Evolutionary conservation across 345 rosid genomes (phyloP), one percentile per base, ranked within the genome.

Genomic region (Jatropha curcas): DNA sequence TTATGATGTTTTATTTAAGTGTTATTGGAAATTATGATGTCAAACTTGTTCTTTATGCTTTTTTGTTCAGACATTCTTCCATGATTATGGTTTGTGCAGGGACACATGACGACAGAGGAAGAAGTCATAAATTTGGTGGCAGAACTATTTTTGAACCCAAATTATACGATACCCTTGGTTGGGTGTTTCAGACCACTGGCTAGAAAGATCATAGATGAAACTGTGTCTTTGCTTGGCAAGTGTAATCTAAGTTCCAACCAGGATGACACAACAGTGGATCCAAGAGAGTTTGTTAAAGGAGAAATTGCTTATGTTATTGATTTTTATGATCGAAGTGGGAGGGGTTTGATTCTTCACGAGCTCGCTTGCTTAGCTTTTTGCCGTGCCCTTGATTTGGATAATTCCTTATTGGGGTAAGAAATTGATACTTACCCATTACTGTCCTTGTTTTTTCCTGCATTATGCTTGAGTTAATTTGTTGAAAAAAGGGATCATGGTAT

Each of bases 291-390:
- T 34, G 77, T 70, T 67, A 83, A 86, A 56, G 81, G 61, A 10
- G 80, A 78, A 75, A 82, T 28, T 46, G 57, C 84, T 76, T 80
- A 80, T 81, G 74, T 92, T 61, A 59, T 92, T 33, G 89, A 89
- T 74, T 80, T 75, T 57, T 89, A 83, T 59, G 80, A 78, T 76
- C 84, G 65, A 70, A 80, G 80, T 74, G 91, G 90, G 66, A 85
- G 73, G 84, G 89, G 87, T 56, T 71, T 94, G 83, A 77, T 81
- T 76, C 93, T 94, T 75, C 97, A 94, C 4, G 97, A 92, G 87
- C 83, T 90, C 67, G 88, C 91, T 82, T 94, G 97, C 83, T 77
- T 94, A 74, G 97, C 95, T 24, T 87, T 94, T 59, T 81, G 91
- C 74, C 95, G 92, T 12, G 87, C 92, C 62, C 86, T 92, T 76